phyloP scores from a whole-genome alignment of 2,329 filamentous ascomycete genomes.

The Lecanicillium sp. region DNA sequence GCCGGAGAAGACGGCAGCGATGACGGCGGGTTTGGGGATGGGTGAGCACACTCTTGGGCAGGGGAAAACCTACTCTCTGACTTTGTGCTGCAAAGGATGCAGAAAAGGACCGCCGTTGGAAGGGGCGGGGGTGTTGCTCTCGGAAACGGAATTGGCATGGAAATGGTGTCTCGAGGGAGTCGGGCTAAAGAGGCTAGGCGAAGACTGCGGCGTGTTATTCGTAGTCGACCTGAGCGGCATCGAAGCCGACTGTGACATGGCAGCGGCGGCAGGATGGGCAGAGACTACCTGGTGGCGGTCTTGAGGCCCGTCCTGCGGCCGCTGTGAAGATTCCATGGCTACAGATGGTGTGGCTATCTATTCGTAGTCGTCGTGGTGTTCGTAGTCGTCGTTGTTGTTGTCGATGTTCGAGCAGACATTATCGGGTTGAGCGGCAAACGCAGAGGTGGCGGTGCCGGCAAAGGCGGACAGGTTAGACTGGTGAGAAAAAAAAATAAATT shows the following conservation, averaged over 20 bases:
- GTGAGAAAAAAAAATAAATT: no score
- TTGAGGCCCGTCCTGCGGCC: no score
- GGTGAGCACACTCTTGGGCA: no score
- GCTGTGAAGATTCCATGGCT: no score
- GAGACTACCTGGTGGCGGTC: no score
- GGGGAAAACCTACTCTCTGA: constrained; percentile 58
- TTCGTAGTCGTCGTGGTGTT: constrained; percentile 1
- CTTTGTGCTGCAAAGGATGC: constrained; percentile 65
- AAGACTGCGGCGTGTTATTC: constrained; percentile 50
- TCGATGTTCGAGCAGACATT: constrained; percentile 5
- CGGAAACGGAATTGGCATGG: constrained; percentile 35
- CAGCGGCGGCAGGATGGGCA: not conserved
- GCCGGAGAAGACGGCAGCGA: no score
- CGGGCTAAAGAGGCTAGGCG: constrained; percentile 54
- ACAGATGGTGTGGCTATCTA: no score
- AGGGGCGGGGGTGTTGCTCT: constrained; percentile 44
- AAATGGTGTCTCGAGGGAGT: constrained; percentile 31
- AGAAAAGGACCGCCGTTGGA: constrained; percentile 50
- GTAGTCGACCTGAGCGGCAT: constrained; percentile 40
- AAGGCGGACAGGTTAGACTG: no score
- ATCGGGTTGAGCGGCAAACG: constrained; percentile 3
- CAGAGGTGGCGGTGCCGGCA: constrained; percentile 5
- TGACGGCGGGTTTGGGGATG: no score
- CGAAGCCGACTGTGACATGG: constrained; percentile 26
- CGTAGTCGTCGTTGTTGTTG: constrained; percentile 9